A percentile compares a stretch with the other conserved stretches of the same genome.
These are phyloP conservation scores for Rhododendron henanense DNA, from an alignment of 148 eudicot genomes.

Conservation along the genomic window DNA sequence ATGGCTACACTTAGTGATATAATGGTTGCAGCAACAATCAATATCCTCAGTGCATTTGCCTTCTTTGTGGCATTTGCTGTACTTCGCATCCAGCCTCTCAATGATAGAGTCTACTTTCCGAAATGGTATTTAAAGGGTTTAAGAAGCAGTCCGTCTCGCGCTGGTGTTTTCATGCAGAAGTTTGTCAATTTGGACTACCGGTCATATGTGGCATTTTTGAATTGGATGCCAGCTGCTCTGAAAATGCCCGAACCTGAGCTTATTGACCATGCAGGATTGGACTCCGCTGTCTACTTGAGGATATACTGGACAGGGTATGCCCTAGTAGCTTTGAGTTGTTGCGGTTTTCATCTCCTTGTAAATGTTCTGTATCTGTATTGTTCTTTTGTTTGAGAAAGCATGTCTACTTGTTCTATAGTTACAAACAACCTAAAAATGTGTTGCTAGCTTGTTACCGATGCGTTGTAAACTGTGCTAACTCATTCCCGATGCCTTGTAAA, in stretches of 20 bases:
- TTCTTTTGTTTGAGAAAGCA: neutral
- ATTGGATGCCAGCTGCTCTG: constrained; percentile 71
- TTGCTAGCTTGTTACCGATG: neutral
- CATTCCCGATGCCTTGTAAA: neutral
- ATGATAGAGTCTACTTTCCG: constrained; percentile 65
- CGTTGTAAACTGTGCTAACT: neutral
- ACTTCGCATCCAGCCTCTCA: constrained; percentile 61
- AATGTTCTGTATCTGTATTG: neutral
- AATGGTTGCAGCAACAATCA: constrained; percentile 58
- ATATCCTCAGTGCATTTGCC: constrained; percentile 51
- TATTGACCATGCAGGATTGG: constrained; percentile 71
- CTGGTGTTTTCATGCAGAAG: constrained; percentile 46
- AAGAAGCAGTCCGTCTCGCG: constrained; percentile 48
- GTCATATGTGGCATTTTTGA: constrained; percentile 51
- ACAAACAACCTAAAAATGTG: neutral
- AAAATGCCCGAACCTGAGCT: constrained; percentile 74
- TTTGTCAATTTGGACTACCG: constrained; percentile 59
- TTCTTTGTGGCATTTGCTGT: constrained; percentile 63
- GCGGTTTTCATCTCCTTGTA: neutral
- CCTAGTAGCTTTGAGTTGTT: constrained; percentile 2
- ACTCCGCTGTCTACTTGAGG: constrained; percentile 62
- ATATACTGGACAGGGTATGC: constrained; percentile 60
- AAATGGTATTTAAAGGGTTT: constrained; percentile 74
- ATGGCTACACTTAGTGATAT: constrained; percentile 63
- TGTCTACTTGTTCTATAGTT: neutral